phyloP scores from a whole-genome alignment of 495 filamentous ascomycete species.

The Evernia prunastri region DNA sequence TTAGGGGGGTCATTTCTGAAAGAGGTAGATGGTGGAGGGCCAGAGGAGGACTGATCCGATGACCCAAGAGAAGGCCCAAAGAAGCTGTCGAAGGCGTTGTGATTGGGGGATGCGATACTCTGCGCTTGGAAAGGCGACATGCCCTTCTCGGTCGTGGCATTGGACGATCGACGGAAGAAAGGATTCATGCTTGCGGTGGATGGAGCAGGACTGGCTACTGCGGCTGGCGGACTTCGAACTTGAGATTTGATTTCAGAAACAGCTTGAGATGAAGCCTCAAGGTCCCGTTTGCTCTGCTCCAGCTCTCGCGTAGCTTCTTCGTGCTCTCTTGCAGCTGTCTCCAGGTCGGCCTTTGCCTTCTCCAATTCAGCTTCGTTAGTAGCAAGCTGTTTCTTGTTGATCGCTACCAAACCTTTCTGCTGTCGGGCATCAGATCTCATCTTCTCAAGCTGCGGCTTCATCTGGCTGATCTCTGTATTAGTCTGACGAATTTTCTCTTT shows the following conservation, averaged over 20 bases:
- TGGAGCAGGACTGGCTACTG: conserved; percentile 59
- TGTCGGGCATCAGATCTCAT: conserved; percentile 81
- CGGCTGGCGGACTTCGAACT: conserved; percentile 31
- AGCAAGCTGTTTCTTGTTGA: conserved; percentile 93
- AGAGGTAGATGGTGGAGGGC: conserved; percentile 54
- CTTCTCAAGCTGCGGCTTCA: conserved; percentile 87
- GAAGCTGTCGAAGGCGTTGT: conserved; percentile 79
- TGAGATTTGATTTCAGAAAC: conserved; percentile 9
- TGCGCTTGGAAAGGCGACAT: conserved; percentile 44
- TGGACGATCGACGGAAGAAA: conserved; percentile 71
- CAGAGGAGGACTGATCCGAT: conserved; percentile 29
- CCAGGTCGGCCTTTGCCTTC: conserved; percentile 71
- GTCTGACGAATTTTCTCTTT: conserved; percentile 81
- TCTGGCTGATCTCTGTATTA: conserved; percentile 71
- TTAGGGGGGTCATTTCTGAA: conserved; percentile 56
- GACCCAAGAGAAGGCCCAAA: conserved; percentile 71
- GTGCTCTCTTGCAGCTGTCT: conserved; percentile 57
- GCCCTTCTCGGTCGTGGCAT: conserved; percentile 54
- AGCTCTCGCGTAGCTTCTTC: conserved; percentile 41
- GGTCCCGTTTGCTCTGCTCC: conserved; percentile 33
- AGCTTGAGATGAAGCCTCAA: conserved; percentile 37
- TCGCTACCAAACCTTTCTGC: conserved; percentile 90
- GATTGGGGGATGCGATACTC: conserved; percentile 43
- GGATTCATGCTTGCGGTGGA: conserved; percentile 79
- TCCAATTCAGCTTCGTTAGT: conserved; percentile 84